phyloP scores from a whole-genome alignment of 345 rosid species.

The Citropsis articulata region DNA sequence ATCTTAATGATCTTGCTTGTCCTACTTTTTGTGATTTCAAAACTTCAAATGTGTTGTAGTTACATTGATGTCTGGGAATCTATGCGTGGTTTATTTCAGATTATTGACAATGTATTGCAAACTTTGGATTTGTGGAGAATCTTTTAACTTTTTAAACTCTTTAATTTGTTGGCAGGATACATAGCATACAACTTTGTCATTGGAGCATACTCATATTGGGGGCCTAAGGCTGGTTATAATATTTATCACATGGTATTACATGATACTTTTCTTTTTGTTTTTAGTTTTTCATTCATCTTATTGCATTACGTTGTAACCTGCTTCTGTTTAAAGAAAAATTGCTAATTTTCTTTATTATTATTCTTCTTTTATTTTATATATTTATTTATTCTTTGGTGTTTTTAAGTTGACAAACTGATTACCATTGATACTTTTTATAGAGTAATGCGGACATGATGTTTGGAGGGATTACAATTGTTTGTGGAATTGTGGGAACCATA shows the following conservation, averaged over 20 bases:
- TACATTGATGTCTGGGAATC: neutral
- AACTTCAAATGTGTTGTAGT: neutral
- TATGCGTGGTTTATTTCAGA: neutral
- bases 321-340: neutral
- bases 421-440: slow-evolving; percentile 31
- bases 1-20: neutral
- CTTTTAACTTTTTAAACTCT: neutral
- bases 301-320: neutral
- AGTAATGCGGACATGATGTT: slow-evolving; percentile 78
- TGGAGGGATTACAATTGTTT: slow-evolving; percentile 85
- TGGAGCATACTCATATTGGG: slow-evolving; percentile 99
- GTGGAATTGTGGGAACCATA: slow-evolving; percentile 87
- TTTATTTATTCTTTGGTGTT: neutral
- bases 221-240: slow-evolving; percentile 93
- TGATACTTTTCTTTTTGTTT: neutral
- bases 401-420: slow-evolving; percentile 7
- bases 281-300: neutral
- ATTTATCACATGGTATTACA: slow-evolving; percentile 80
- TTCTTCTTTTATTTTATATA: no score
- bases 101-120: neutral
- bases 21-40: neutral
- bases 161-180: slow-evolving; percentile 51
- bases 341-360: neutral
- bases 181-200: slow-evolving; percentile 85
- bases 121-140: neutral